Conservation (phyloP, 805 yeast species). For the Ogataea philodendri region DNA sequence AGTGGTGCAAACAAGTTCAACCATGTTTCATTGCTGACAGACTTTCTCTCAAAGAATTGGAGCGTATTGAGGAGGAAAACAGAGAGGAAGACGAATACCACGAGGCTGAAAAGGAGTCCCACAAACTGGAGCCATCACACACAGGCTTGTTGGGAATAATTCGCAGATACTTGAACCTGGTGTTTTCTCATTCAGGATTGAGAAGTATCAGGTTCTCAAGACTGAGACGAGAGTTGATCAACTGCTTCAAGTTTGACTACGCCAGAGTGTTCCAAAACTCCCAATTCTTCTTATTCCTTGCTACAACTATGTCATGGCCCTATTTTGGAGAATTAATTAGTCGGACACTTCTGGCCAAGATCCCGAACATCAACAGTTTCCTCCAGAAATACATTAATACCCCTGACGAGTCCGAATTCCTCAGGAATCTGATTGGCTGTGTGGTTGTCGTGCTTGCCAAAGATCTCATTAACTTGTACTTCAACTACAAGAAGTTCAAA, state of each 20-base stretch:
- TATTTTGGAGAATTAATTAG: constrained; percentile 30
- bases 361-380: constrained; percentile 23
- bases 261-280: constrained; percentile 27
- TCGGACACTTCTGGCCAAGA: constrained; percentile 18
- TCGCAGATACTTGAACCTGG: constrained; percentile 6
- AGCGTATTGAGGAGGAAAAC: constrained; percentile 35
- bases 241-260: constrained; percentile 31
- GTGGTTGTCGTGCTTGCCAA: constrained; percentile 29
- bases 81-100: constrained; percentile 23
- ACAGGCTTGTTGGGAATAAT: constrained; percentile 1
- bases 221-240: constrained; percentile 28
- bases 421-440: constrained; percentile 37
- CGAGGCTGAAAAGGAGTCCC: constrained; percentile 9
- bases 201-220: constrained; percentile 21
- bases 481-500: constrained; percentile 33
- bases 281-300: constrained; percentile 17
- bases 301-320: constrained; percentile 37
- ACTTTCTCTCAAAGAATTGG: constrained; percentile 31
- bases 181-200: constrained; percentile 13
- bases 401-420: constrained; percentile 38
- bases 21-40: constrained; percentile 38
- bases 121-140: constrained; percentile 3
- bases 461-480: constrained; percentile 33
- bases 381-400: constrained; percentile 28
- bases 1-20: constrained; percentile 33